Evolutionary conservation across 2,329 filamentous ascomycete genomes (phyloP).

Genomic region (Arthrobotrys pseudoclavata): DNA sequence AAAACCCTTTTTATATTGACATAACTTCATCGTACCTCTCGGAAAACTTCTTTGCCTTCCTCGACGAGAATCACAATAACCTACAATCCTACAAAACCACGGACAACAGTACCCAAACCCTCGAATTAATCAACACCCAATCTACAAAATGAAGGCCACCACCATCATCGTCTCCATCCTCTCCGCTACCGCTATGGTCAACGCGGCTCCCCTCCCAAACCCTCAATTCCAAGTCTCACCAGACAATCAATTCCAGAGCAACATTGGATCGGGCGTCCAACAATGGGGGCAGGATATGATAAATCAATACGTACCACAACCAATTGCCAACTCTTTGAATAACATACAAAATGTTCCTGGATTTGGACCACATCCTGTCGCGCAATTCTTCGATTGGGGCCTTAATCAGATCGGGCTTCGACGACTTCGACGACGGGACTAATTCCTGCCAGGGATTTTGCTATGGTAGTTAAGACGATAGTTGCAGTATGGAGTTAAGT

Average conservation of each 20-base stretch:
- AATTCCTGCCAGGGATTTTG: not conserved
- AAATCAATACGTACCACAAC: constrained; percentile 8
- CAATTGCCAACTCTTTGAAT: not conserved
- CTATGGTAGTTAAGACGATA: too few relatives aligned
- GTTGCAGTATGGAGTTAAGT: too few relatives aligned
- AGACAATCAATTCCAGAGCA: constrained; percentile 1
- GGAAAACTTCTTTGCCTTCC: not conserved
- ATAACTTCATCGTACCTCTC: too few relatives aligned
- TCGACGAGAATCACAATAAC: not conserved
- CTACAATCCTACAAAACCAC: not conserved
- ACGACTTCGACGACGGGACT: not conserved
- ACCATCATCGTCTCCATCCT: constrained; percentile 14
- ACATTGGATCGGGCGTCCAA: not conserved
- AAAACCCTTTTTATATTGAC: not conserved
- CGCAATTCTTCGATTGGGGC: not conserved
- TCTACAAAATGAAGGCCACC: constrained; percentile 18
- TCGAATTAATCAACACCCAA: not conserved
- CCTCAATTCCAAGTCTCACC: constrained; percentile 4
- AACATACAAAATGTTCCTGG: constrained; percentile 14
- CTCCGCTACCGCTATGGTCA: constrained; percentile 7
- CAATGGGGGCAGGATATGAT: not conserved
- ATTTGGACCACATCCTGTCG: constrained; percentile 9
- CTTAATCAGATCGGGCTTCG: constrained; percentile 5
- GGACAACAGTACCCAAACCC: not conserved
- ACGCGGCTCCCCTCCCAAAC: not conserved